phyloP scores from a whole-genome alignment of 2,329 filamentous ascomycete species.

The Setomelanomma holmii region DNA sequence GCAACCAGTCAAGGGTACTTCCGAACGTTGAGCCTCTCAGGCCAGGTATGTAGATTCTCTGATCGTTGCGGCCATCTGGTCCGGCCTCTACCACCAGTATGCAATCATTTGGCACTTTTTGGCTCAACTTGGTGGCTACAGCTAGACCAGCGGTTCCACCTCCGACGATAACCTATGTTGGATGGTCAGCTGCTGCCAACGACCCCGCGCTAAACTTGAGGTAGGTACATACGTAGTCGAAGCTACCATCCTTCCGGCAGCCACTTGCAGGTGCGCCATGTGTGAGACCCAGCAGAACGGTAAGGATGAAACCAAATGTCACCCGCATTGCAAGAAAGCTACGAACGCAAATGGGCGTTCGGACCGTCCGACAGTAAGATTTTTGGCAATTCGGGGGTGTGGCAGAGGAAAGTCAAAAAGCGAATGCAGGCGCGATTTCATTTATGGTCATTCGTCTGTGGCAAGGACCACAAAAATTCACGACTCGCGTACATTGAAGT shows the following conservation, averaged over 20 bases:
- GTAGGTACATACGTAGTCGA: constrained; percentile 7
- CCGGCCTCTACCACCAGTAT: constrained; percentile 29
- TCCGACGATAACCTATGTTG: constrained; percentile 14
- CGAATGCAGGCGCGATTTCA: neutral
- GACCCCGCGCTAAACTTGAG: neutral
- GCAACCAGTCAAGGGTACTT: constrained; percentile 42
- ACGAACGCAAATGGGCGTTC: neutral
- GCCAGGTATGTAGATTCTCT: constrained; percentile 28
- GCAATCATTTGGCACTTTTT: constrained; percentile 24
- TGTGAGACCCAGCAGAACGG: constrained; percentile 1
- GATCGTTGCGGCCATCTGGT: constrained; percentile 31
- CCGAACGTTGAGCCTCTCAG: constrained; percentile 28
- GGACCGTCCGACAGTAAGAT: neutral
- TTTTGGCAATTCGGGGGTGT: neutral
- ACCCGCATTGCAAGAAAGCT: constrained; percentile 1
- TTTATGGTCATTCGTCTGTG: neutral
- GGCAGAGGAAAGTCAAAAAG: neutral
- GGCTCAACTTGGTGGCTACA: constrained; percentile 34
- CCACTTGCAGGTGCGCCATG: neutral
- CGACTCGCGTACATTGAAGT: neutral
- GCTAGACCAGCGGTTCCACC: constrained; percentile 30
- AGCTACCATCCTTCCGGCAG: neutral
- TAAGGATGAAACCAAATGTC: neutral
- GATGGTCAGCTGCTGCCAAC: constrained; percentile 2
- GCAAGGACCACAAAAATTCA: neutral